phyloP scores from a whole-genome alignment of 1,284 basidiomycete species.

The Volvariella volvacea region DNA sequence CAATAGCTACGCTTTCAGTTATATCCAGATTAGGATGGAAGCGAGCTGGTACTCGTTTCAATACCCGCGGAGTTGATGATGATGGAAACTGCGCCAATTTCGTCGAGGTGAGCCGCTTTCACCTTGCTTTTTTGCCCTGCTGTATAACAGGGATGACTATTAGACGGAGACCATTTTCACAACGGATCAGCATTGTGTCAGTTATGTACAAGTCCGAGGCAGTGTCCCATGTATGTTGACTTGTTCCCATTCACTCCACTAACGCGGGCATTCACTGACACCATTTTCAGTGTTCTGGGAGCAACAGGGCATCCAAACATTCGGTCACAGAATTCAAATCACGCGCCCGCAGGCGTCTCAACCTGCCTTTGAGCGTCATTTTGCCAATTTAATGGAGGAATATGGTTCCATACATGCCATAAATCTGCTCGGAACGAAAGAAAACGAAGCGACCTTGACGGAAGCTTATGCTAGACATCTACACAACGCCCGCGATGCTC shows the following conservation, averaged over 20 bases:
- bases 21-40: slow-evolving; percentile 91
- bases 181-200: slow-evolving; percentile 78
- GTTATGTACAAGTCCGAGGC: slow-evolving; percentile 90
- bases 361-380: slow-evolving; percentile 93
- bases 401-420: slow-evolving; percentile 80
- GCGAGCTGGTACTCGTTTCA: slow-evolving; percentile 94
- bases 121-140: slow-evolving; percentile 7
- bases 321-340: slow-evolving; percentile 88
- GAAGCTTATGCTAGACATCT: slow-evolving; percentile 79
- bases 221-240: slow-evolving; percentile 78
- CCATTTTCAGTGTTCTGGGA: slow-evolving; percentile 92
- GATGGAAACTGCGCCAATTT: slow-evolving; percentile 97
- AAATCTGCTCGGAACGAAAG: slow-evolving; percentile 85
- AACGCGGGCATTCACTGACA: neutral
- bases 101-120: slow-evolving; percentile 71
- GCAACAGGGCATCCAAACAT: slow-evolving; percentile 88
- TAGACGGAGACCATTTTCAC: slow-evolving; percentile 90
- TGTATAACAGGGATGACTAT: slow-evolving; percentile 13
- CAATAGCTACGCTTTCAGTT: slow-evolving; percentile 66
- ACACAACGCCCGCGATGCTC: slow-evolving; percentile 47
- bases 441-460: slow-evolving; percentile 86
- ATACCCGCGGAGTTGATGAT: slow-evolving; percentile 96
- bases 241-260: slow-evolving; percentile 12
- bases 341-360: slow-evolving; percentile 94
- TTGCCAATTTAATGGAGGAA: slow-evolving; percentile 78